Conservation (phyloP, 2,329 filamentous ascomycete genomes). For the Anthostomella pinea region DNA sequence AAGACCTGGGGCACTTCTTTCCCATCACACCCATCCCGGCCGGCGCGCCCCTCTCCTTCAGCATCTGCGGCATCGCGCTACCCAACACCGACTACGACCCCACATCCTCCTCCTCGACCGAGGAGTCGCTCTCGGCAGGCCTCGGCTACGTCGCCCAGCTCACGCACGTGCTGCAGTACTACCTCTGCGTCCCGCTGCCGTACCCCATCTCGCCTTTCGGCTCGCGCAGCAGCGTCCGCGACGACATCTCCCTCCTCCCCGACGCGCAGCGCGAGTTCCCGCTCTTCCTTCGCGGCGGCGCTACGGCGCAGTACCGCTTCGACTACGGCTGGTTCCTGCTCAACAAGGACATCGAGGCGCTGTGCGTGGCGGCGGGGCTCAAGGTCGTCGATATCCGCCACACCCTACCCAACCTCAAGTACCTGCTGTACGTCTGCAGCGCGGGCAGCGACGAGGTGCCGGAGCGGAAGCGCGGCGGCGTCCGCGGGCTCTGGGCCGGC, state of each 20-base stretch:
- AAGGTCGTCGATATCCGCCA: constrained; percentile 87
- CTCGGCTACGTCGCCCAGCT: constrained; percentile 78
- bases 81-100: constrained; percentile 76
- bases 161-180: constrained; percentile 74
- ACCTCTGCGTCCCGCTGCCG: constrained; percentile 73
- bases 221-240: constrained; percentile 66
- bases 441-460: constrained; percentile 67
- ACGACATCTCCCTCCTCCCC: constrained; percentile 52
- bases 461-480: constrained; percentile 58
- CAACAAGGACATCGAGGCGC: constrained; percentile 85
- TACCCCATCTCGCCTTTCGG: constrained; percentile 74
- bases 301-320: constrained; percentile 78
- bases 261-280: constrained; percentile 68
- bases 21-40: constrained; percentile 65
- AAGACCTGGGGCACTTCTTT: constrained; percentile 77
- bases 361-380: constrained; percentile 65
- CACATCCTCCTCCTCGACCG: constrained; percentile 45
- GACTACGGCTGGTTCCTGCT: constrained; percentile 96
- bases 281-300: constrained; percentile 65
- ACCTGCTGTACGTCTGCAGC: constrained; percentile 84
- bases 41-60: constrained; percentile 69
- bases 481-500: constrained; percentile 56
- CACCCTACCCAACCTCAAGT: constrained; percentile 90
- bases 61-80: constrained; percentile 73
- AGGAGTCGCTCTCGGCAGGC: constrained; percentile 74